Base-by-base conservation (phyloP, 352 stramenopile species). In the Globisporangium sylvaticum region DNA sequence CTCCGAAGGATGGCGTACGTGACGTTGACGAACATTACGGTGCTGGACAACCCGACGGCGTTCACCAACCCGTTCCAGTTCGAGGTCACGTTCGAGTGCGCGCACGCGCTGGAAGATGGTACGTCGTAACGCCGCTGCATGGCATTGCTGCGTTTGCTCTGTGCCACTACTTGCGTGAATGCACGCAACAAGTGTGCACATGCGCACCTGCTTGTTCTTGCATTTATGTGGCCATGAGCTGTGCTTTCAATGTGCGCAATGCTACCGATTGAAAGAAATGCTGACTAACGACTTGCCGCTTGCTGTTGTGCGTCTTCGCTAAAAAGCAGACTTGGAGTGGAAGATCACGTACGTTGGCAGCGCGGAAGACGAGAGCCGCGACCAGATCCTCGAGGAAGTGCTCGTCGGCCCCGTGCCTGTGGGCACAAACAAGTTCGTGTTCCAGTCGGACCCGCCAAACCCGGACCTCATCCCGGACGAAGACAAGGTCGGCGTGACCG, bases 51-150 rank as follows among this genome's bases (percentile, higher is more conserved):
- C 87, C 98, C 98, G 29, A 97, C 93, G 58, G 83, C 81, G 56
- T 99, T 99, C 76, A 95, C 84, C n/a, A 99, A 98, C 80, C 96
- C 97, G 20, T 99, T 99, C 81, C 94, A 98, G 78, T 99, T 99
- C 79, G 97, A 99, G 79, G 98, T 99, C 73, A 99, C 97, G 1
- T 99, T 99, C 82, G 98, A 99, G 82, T 99, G 96, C 74, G 82
- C 98, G 39, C 92, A 98, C 77, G 88, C 96, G 64, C 85, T 99
- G 3, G 89, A 98, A 66, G 96, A 98, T 64, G 91, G 88, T 94
- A 65, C 73, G 80, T 81, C 39, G 20, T 6, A 32, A n/a, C 24
- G 48, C 29, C 42, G 37, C 29, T 59, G 29, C 27, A 57, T 63
- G 20, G 48, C 7, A 1, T 5, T n/a, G 18, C 5, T 24, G 42